Evolutionary conservation across 352 stramenopile genomes (phyloP).

Genomic region (Phytophthora megakarya): DNA sequence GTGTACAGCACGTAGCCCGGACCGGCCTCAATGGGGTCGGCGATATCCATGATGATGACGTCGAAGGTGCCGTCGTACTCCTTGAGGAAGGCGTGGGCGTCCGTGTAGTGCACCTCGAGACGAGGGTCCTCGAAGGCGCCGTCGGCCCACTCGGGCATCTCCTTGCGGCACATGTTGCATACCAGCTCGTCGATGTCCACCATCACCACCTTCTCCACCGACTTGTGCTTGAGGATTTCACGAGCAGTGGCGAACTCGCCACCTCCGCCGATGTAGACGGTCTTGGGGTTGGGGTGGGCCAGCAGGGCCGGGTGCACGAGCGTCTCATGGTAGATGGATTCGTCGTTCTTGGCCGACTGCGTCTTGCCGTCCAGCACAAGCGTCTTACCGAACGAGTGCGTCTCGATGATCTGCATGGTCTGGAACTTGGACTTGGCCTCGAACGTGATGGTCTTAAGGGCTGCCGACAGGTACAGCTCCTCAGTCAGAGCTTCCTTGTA

Average conservation of each 20-base stretch:
- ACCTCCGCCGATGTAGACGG: conserved; percentile 93
- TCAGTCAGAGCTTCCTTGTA: conserved; percentile 91
- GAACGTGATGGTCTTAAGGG: conserved; percentile 89
- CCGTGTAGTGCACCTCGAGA: conserved; percentile 91
- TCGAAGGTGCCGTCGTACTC: conserved; percentile 87
- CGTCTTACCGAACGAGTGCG: conserved; percentile 92
- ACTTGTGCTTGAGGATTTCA: conserved; percentile 92
- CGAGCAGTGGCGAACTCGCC: conserved; percentile 94
- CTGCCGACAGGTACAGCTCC: conserved; percentile 88
- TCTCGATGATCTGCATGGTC: conserved; percentile 94
- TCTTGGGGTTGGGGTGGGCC: conserved; percentile 85
- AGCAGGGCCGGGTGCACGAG: conserved; percentile 95
- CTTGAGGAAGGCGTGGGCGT: conserved; percentile 91
- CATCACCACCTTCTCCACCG: conserved; percentile 95
- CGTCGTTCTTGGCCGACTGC: conserved; percentile 92
- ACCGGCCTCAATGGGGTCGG: conserved; percentile 93
- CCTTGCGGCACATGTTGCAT: conserved; percentile 92
- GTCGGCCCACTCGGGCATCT: conserved; percentile 94
- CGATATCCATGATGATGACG: conserved; percentile 97
- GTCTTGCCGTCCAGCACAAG: conserved; percentile 96
- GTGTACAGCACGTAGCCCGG: conserved; percentile 90
- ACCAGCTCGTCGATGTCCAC: conserved; percentile 95
- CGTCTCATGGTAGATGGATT: conserved; percentile 95
- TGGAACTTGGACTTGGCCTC: conserved; percentile 92
- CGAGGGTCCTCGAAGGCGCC: conserved; percentile 90